phyloP scores from a whole-genome alignment of 2,329 filamentous ascomycete species.

The Xylariaceae sp. region DNA sequence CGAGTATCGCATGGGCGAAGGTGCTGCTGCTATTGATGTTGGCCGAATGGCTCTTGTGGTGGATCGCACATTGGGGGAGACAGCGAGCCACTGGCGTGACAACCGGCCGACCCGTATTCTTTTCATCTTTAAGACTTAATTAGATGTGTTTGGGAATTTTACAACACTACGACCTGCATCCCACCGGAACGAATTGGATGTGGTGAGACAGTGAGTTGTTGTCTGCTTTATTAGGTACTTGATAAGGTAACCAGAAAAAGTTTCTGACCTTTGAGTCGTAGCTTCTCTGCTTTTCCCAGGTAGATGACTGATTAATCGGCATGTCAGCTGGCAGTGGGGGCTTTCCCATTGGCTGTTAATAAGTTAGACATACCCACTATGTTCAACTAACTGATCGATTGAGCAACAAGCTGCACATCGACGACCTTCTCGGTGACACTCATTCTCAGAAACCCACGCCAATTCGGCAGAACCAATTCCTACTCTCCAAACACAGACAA shows the following conservation, averaged over 20 bases:
- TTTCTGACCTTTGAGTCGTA: slow-evolving; percentile 23
- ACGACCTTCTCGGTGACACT: slow-evolving; percentile 10
- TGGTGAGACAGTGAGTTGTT: slow-evolving; percentile 25
- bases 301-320: too few relatives aligned
- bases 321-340: too few relatives aligned
- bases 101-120: slow-evolving; percentile 58
- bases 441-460: slow-evolving; percentile 25
- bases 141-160: too few relatives aligned
- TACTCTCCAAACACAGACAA: slow-evolving; percentile 37
- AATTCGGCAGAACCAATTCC: slow-evolving; percentile 29
- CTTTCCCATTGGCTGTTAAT: too few relatives aligned
- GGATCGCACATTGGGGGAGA: slow-evolving; percentile 42
- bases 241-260: slow-evolving; percentile 30
- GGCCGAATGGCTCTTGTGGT: slow-evolving; percentile 26
- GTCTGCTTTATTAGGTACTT: too few relatives aligned
- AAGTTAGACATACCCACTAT: too few relatives aligned
- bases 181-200: slow-evolving; percentile 22
- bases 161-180: slow-evolving; percentile 22
- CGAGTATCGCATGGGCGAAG: slow-evolving; percentile 24
- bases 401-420: too few relatives aligned
- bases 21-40: slow-evolving; percentile 14
- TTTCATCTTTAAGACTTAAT: too few relatives aligned
- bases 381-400: too few relatives aligned
- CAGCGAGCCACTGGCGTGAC: slow-evolving; percentile 54
- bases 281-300: too few relatives aligned